These are phyloP conservation scores for Secale cereale DNA, from an alignment of 176 grass and related monocot species.

Conservation along the genomic window DNA sequence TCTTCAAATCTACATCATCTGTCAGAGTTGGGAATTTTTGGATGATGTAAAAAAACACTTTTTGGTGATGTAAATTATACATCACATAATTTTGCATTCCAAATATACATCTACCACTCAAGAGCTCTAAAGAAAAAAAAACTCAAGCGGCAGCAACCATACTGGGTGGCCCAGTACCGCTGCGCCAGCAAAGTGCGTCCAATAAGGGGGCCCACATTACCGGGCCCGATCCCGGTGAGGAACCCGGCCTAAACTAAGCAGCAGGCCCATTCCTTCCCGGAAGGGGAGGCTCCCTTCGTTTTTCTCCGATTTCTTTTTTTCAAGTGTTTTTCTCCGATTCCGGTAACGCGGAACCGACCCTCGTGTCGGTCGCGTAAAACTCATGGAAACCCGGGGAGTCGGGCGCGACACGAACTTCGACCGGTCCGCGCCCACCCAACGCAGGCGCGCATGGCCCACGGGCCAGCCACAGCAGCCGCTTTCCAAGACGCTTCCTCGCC, in stretches of 20 bases:
- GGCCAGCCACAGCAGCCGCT: slow-evolving; percentile 19
- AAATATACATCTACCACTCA: no score
- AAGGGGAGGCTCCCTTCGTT: not conserved
- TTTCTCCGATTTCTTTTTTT: no score
- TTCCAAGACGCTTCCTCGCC: slow-evolving; percentile 40
- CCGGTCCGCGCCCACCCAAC: slow-evolving; percentile 18
- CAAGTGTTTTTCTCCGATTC: no score
- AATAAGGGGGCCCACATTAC: not conserved
- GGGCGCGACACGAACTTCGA: not conserved
- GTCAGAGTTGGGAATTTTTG: no score
- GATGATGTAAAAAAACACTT: no score
- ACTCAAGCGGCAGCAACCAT: no score
- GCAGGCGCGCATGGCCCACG: slow-evolving; percentile 11
- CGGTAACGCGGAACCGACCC: slow-evolving; percentile 11
- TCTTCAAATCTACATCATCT: no score
- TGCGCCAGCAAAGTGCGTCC: no score
- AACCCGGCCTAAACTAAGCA: not conserved
- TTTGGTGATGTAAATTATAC: no score
- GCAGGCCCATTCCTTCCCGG: slow-evolving; percentile 2
- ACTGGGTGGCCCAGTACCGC: no score
- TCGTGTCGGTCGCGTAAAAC: slow-evolving; percentile 10
- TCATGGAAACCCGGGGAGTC: not conserved
- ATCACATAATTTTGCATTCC: no score
- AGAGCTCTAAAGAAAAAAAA: no score
- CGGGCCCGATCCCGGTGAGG: not conserved